A percentile compares a stretch with the other conserved stretches of the same genome.
These are phyloP conservation scores for Candida wancherniae DNA, from an alignment of 805 yeast species.

Conservation along the genomic window DNA sequence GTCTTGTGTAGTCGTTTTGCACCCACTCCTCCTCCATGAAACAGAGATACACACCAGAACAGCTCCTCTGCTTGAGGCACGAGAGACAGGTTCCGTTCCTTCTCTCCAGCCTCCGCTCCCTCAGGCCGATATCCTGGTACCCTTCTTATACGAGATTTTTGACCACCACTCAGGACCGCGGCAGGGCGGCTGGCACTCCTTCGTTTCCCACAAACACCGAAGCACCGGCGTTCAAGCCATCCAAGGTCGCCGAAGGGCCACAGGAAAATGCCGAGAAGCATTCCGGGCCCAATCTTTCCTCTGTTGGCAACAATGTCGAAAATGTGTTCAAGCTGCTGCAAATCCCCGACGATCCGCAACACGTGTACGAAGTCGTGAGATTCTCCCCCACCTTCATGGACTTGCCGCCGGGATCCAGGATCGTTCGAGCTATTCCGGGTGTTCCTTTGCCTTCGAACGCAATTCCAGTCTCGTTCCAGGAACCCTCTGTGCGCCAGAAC, in stretches of 20 bases:
- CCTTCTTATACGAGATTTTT: too few relatives aligned
- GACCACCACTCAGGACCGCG: slow-evolving; percentile 1
- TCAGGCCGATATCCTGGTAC: neutral
- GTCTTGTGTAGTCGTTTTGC: too few relatives aligned
- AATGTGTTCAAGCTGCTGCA: neutral
- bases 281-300: neutral
- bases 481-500: too few relatives aligned
- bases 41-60: slow-evolving; percentile 6
- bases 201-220: too few relatives aligned
- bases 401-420: slow-evolving; percentile 14
- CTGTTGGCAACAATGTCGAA: neutral
- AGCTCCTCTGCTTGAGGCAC: slow-evolving; percentile 11
- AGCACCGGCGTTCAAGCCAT: too few relatives aligned
- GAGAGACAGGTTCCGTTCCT: slow-evolving; percentile 10
- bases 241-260: too few relatives aligned
- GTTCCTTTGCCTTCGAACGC: slow-evolving; percentile 27
- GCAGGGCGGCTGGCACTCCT: neutral
- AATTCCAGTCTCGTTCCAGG: slow-evolving; percentile 18
- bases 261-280: too few relatives aligned
- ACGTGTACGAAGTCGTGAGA: slow-evolving; percentile 1
- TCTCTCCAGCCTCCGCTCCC: neutral
- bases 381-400: slow-evolving; percentile 7
- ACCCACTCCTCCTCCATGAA: slow-evolving; percentile 12
- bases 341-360: neutral
- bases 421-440: slow-evolving; percentile 24